Evolutionary conservation across 2,329 filamentous ascomycete genomes (phyloP).

Genomic region (Decorospora gaudefroyi): DNA sequence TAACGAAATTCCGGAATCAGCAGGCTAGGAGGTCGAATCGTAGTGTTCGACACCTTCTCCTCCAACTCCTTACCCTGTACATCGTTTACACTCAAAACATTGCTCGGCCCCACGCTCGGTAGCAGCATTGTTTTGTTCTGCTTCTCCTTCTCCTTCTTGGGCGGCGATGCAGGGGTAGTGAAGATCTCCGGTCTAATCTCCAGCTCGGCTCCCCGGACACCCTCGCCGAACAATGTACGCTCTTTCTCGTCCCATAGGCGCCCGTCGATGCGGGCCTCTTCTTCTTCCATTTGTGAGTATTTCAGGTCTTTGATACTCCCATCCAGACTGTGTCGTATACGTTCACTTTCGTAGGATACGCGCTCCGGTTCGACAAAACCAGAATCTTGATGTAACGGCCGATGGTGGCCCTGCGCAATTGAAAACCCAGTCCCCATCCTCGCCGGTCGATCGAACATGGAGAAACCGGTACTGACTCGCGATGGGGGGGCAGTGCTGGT

Average conservation of each 20-base stretch:
- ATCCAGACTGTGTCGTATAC: slow-evolving; percentile 34
- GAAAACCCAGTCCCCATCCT: slow-evolving; percentile 28
- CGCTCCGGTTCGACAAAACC: slow-evolving; percentile 35
- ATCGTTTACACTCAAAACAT: slow-evolving; percentile 18
- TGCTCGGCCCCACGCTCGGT: slow-evolving; percentile 12
- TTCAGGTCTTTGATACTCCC: slow-evolving; percentile 26
- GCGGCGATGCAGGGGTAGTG: slow-evolving; percentile 4
- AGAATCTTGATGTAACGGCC: slow-evolving; percentile 45
- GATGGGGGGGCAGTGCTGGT: slow-evolving; percentile 31
- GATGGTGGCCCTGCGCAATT: slow-evolving; percentile 29
- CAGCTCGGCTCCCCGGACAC: slow-evolving; percentile 20
- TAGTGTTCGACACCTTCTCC: slow-evolving; percentile 39
- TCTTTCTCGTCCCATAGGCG: slow-evolving; percentile 35
- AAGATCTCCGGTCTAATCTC: slow-evolving; percentile 19
- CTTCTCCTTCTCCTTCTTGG: slow-evolving; percentile 6
- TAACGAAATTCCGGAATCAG: slow-evolving; percentile 32
- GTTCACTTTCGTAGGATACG: slow-evolving; percentile 30
- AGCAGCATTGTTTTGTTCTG: slow-evolving; percentile 6
- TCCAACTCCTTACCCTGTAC: slow-evolving; percentile 32
- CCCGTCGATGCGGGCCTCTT: slow-evolving; percentile 31
- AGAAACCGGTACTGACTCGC: slow-evolving; percentile 36
- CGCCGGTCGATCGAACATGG: slow-evolving; percentile 29
- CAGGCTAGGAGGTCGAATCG: slow-evolving; percentile 38
- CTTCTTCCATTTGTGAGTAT: slow-evolving; percentile 10
- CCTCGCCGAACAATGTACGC: slow-evolving; percentile 24